Conservation (phyloP, 164 flowering plant genomes). For the Tetracentron sinense region DNA sequence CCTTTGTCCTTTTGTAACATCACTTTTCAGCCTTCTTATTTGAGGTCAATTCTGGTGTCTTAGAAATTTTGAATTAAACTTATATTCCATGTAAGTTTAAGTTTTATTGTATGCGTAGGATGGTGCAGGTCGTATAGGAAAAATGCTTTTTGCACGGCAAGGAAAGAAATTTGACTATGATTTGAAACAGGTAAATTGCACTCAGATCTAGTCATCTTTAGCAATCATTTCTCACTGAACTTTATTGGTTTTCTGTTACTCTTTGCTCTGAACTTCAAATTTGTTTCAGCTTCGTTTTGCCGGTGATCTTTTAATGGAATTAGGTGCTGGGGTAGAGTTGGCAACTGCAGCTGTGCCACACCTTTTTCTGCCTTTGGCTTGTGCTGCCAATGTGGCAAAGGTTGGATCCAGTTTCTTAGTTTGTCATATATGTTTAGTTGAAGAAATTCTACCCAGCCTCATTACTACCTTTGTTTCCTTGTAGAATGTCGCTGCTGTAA, state of each 20-base stretch:
- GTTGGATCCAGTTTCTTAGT: slow-evolving; percentile 27
- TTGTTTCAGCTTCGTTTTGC: slow-evolving; percentile 75
- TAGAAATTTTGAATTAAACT: neutral
- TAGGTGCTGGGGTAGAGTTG: slow-evolving; percentile 96
- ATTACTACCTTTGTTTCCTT: slow-evolving; percentile 10
- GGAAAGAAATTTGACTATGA: slow-evolving; percentile 99
- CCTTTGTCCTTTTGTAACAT: neutral
- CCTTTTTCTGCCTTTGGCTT: slow-evolving; percentile 95
- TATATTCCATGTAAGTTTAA: neutral
- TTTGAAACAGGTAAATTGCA: slow-evolving; percentile 71
- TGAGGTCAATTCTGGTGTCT: neutral
- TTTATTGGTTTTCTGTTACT: slow-evolving; percentile 1
- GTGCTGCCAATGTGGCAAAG: slow-evolving; percentile 96
- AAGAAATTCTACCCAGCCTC: slow-evolving; percentile 5
- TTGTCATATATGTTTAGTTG: neutral
- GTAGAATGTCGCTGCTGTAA: slow-evolving; percentile 95
- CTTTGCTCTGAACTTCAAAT: slow-evolving; percentile 6
- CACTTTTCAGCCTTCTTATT: neutral
- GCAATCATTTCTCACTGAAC: neutral
- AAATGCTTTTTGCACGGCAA: slow-evolving; percentile 92
- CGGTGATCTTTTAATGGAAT: slow-evolving; percentile 96
- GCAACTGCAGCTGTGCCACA: slow-evolving; percentile 93
- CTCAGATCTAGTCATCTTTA: neutral
- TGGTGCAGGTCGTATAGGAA: slow-evolving; percentile 99
- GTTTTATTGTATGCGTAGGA: slow-evolving; percentile 42